Evolutionary conservation across 2,329 filamentous ascomycete genomes (phyloP).

Genomic region (Stemphylium beticola): DNA sequence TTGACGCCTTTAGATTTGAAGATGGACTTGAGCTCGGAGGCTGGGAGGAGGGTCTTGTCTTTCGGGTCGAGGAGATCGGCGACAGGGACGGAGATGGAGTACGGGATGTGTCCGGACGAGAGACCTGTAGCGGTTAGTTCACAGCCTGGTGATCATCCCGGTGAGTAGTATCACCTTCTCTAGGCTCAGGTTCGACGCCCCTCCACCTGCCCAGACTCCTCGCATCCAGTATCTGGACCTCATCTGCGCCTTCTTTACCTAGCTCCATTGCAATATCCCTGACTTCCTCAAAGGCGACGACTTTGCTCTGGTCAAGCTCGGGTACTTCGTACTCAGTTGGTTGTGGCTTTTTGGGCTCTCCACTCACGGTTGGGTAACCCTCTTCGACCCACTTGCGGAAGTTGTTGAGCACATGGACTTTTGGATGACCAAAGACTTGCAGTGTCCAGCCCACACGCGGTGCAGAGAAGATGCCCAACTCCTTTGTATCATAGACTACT

Average conservation of each 20-base stretch:
- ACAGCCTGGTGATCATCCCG: neutral
- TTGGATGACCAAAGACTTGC: constrained; percentile 83
- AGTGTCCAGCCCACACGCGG: constrained; percentile 95
- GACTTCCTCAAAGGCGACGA: constrained; percentile 83
- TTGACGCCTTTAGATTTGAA: constrained; percentile 84
- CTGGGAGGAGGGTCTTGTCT: constrained; percentile 79
- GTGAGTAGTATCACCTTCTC: constrained; percentile 63
- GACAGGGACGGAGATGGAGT: constrained; percentile 83
- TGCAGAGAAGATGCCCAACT: constrained; percentile 92
- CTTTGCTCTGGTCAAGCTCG: constrained; percentile 62
- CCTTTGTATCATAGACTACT: constrained; percentile 91
- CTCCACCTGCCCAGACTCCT: constrained; percentile 79
- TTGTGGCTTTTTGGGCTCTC: constrained; percentile 62
- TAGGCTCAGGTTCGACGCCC: constrained; percentile 83
- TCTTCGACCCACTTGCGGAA: constrained; percentile 92
- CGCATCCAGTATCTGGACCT: constrained; percentile 88
- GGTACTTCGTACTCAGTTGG: constrained; percentile 52
- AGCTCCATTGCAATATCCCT: constrained; percentile 75
- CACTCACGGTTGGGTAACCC: constrained; percentile 81
- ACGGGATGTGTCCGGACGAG: constrained; percentile 89
- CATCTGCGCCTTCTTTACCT: constrained; percentile 82
- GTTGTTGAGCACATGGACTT: constrained; percentile 92
- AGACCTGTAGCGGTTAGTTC: constrained; percentile 53
- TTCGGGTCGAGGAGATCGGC: constrained; percentile 78
- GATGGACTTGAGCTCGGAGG: constrained; percentile 73